Percentiles rank a stretch among this genome's conserved stretches.
These are phyloP conservation scores for Malania oleifera DNA, from an alignment of 164 flowering plant species.

Conservation along the genomic window DNA sequence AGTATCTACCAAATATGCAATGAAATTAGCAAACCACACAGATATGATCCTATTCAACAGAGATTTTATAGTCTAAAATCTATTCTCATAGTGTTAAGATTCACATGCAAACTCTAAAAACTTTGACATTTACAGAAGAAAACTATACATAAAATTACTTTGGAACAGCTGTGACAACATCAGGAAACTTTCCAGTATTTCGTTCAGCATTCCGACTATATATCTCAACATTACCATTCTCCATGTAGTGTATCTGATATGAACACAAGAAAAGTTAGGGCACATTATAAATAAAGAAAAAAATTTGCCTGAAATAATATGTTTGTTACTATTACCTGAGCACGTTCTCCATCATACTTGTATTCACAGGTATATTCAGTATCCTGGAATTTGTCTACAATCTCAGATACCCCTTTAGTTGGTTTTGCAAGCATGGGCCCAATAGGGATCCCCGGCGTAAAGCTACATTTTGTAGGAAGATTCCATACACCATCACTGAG, in stretches of 20 bases:
- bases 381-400: slow-evolving; percentile 84
- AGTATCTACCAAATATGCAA: no score
- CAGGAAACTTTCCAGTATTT: slow-evolving; percentile 92
- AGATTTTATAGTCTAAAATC: no score
- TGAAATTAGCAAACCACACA: no score
- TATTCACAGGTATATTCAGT: slow-evolving; percentile 92
- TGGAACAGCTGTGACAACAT: slow-evolving; percentile 62
- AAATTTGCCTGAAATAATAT: background rate
- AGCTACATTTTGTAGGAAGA: slow-evolving; percentile 64
- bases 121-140: background rate
- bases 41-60: no score
- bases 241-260: slow-evolving; percentile 78
- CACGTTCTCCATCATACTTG: slow-evolving; percentile 99
- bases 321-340: slow-evolving; percentile 55
- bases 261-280: slow-evolving; percentile 9
- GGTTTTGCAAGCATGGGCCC: slow-evolving; percentile 99
- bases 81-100: background rate
- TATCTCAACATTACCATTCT: slow-evolving; percentile 87
- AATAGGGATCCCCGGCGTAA: slow-evolving; percentile 86
- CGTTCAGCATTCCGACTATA: slow-evolving; percentile 98
- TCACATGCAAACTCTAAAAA: background rate
- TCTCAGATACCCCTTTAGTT: slow-evolving; percentile 90
- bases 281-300: background rate
- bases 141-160: slow-evolving; percentile 38
- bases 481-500: slow-evolving; percentile 75